phyloP scores from a whole-genome alignment of 192 early-diverging fungal genomes.

The Coemansia sp. region DNA sequence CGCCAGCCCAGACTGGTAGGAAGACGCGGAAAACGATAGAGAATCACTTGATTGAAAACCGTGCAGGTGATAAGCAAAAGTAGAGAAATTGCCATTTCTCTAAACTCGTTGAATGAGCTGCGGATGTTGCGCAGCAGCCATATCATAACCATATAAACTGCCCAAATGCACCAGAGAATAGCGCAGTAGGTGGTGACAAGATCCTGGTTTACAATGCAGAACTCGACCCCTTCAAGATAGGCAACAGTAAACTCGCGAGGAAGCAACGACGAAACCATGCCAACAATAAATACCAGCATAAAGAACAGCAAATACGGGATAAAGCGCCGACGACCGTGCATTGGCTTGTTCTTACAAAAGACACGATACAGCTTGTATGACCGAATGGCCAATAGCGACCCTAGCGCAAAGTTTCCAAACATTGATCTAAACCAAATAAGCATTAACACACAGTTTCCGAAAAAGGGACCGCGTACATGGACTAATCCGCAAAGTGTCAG shows the following conservation, averaged over 20 bases:
- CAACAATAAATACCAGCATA: slow-evolving; percentile 18
- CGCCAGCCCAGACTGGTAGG: slow-evolving; percentile 37
- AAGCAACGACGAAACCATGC: slow-evolving; percentile 29
- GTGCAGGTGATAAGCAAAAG: slow-evolving; percentile 30
- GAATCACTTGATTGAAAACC: slow-evolving; percentile 33
- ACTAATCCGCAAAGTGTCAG: slow-evolving; percentile 47
- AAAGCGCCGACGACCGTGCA: slow-evolving; percentile 33
- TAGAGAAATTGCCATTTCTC: slow-evolving; percentile 44
- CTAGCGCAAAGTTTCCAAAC: slow-evolving; percentile 49
- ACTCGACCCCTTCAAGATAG: slow-evolving; percentile 34
- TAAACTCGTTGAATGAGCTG: slow-evolving; percentile 55
- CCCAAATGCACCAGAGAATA: slow-evolving; percentile 38
- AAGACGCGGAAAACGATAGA: slow-evolving; percentile 28
- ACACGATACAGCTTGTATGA: slow-evolving; percentile 49
- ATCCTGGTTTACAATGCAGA: slow-evolving; percentile 46
- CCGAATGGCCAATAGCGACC: slow-evolving; percentile 42
- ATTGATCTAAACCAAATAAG: slow-evolving; percentile 50
- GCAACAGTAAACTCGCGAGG: slow-evolving; percentile 31
- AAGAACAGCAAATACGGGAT: slow-evolving; percentile 35
- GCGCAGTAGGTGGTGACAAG: slow-evolving; percentile 34
- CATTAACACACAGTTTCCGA: slow-evolving; percentile 48
- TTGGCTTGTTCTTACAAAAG: slow-evolving; percentile 41
- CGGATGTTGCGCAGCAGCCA: slow-evolving; percentile 53
- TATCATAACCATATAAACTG: slow-evolving; percentile 43
- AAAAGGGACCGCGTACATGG: slow-evolving; percentile 34